Conservation (phyloP, 2,329 filamentous ascomycete genomes). For the Colletotrichum sp. region DNA sequence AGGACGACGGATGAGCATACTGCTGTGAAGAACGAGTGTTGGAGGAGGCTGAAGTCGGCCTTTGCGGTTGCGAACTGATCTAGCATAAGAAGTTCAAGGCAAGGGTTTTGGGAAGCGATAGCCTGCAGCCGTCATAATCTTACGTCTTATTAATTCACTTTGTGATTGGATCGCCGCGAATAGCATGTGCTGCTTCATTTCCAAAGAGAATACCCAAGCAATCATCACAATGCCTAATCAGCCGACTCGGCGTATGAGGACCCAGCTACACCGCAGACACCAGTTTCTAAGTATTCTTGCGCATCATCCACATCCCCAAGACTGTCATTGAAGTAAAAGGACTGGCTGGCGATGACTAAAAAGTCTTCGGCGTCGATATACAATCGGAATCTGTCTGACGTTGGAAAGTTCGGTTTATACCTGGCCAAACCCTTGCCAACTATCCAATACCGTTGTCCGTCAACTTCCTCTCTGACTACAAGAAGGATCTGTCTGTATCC, state of each 20-base stretch:
- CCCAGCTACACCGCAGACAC: neutral
- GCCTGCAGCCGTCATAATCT: neutral
- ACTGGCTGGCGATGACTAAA: neutral
- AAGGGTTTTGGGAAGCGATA: neutral
- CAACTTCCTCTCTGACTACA: rapidly evolving
- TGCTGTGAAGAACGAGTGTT: slow-evolving; percentile 32
- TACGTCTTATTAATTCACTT: neutral
- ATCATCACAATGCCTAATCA: neutral
- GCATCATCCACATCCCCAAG: neutral
- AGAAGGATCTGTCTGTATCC: neutral
- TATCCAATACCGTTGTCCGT: neutral
- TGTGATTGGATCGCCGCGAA: neutral
- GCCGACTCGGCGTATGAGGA: neutral
- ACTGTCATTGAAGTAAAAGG: neutral
- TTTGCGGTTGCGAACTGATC: neutral
- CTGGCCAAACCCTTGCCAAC: neutral
- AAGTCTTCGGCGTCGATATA: neutral
- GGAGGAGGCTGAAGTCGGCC: slow-evolving; percentile 31
- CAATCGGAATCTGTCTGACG: neutral
- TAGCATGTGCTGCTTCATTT: neutral
- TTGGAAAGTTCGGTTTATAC: neutral
- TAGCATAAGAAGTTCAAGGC: neutral
- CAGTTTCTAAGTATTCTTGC: neutral
- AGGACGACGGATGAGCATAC: slow-evolving; percentile 34
- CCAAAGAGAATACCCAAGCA: neutral